Percentiles rank a stretch among this genome's conserved stretches.
Conservation (phyloP, 768 basidiomycete genomes). For the Exsudoporus frostii region DNA sequence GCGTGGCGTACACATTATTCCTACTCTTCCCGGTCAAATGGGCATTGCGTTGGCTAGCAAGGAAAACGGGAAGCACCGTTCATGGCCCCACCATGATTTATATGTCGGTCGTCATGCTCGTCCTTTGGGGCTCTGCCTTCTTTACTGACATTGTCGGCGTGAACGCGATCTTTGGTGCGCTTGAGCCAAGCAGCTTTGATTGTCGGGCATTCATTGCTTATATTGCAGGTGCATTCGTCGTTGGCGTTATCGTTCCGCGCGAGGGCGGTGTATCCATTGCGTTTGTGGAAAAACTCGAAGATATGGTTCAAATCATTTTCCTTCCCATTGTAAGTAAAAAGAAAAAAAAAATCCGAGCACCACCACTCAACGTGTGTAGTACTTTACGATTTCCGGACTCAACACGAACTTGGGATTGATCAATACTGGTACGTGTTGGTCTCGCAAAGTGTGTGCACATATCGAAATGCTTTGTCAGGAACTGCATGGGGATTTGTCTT, state of each 20-base stretch:
- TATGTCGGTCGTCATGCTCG: slow-evolving; percentile 80
- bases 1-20: slow-evolving; percentile 77
- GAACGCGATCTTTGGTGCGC: slow-evolving; percentile 82
- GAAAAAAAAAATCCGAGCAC: not conserved
- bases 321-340: slow-evolving; percentile 67
- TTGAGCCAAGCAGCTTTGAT: not conserved
- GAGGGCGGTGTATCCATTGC: slow-evolving; percentile 82
- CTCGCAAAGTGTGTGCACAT: not conserved
- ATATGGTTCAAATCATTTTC: slow-evolving; percentile 89
- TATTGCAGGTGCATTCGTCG: slow-evolving; percentile 70
- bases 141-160: slow-evolving; percentile 96
- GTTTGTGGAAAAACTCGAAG: slow-evolving; percentile 91
- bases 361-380: slow-evolving; percentile 41
- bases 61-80: slow-evolving; percentile 73
- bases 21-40: slow-evolving; percentile 66
- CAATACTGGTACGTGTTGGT: slow-evolving; percentile 52
- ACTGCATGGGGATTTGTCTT: slow-evolving; percentile 88
- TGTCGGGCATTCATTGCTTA: not conserved
- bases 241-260: slow-evolving; percentile 79
- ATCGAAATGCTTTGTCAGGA: slow-evolving; percentile 35
- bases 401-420: slow-evolving; percentile 85
- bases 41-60: slow-evolving; percentile 67
- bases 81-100: slow-evolving; percentile 83
- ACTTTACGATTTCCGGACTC: slow-evolving; percentile 93
- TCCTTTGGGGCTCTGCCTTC: slow-evolving; percentile 85